These are phyloP conservation scores for Kluyveromyces lactis DNA, from an alignment of 805 yeast species.

Conservation along the genomic window DNA sequence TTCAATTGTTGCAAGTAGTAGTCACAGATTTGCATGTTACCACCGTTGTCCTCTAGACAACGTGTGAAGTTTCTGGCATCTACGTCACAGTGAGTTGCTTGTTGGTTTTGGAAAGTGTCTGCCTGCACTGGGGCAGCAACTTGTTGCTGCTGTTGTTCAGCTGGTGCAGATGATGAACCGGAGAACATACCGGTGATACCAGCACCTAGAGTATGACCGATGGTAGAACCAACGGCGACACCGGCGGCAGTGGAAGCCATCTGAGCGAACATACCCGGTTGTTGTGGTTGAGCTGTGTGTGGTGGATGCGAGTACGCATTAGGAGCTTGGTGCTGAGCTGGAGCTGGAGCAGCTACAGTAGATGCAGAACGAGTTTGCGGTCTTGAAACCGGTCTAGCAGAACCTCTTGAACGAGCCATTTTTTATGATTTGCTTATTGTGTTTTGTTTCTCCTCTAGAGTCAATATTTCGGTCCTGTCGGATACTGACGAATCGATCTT, in stretches of 20 bases:
- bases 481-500: too few species aligned
- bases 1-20: constrained; percentile 94
- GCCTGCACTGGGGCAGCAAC: constrained; percentile 28
- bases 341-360: constrained; percentile 60
- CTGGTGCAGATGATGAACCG: constrained; percentile 52
- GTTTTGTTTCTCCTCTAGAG: too few species aligned
- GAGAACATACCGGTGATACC: constrained; percentile 87
- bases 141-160: constrained; percentile 38
- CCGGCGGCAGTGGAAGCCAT: constrained; percentile 99
- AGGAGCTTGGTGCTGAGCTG: constrained; percentile 32
- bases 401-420: constrained; percentile 42
- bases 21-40: constrained; percentile 96
- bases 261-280: constrained; percentile 89
- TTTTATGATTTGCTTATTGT: constrained; percentile 5
- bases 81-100: constrained; percentile 64
- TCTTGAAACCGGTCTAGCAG: constrained; percentile 39
- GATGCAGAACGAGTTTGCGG: constrained; percentile 62
- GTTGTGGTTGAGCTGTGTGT: constrained; percentile 44
- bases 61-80: constrained; percentile 94
- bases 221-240: constrained; percentile 97
- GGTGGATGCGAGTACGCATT: constrained; percentile 35
- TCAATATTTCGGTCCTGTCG: too few species aligned
- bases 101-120: constrained; percentile 30
- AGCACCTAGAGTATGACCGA: constrained; percentile 95
- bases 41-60: constrained; percentile 88